These are phyloP conservation scores for Nicotiana paniculata DNA, from an alignment of 257 asterid species.

Conservation along the genomic window DNA sequence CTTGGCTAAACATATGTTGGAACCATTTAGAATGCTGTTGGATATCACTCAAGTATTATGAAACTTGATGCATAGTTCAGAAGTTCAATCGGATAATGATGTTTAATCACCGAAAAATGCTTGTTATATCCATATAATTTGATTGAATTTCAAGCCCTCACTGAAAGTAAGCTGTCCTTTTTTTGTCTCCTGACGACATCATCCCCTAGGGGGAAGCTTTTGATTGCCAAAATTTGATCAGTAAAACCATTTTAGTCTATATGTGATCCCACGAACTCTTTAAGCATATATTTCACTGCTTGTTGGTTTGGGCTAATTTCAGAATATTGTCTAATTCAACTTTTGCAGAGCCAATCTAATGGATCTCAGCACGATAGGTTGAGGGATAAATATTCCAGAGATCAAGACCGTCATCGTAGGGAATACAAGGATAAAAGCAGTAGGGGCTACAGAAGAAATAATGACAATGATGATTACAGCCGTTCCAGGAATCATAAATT, in stretches of 20 bases:
- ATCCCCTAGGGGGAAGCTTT: not conserved
- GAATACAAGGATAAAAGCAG: conserved; percentile 11
- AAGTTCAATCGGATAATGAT: not conserved
- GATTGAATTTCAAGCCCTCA: not conserved
- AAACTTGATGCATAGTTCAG: not conserved
- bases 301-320: not conserved
- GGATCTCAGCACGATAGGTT: conserved; percentile 27
- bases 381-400: conserved; percentile 26
- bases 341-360: conserved; percentile 29
- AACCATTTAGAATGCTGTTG: not conserved
- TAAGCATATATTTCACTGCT: not conserved
- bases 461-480: conserved; percentile 37
- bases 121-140: not conserved
- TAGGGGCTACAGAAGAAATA: conserved; percentile 35
- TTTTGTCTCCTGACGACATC: not conserved
- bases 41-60: not conserved
- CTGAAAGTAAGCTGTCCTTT: not conserved
- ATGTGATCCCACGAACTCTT: not conserved
- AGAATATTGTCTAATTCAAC: not conserved
- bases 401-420: conserved; percentile 3
- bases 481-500: conserved; percentile 31
- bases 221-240: not conserved
- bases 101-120: not conserved
- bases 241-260: conserved; percentile 2
- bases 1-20: not conserved